These are phyloP conservation scores for Rhizopus delemar DNA, from an alignment of 371 early-diverging fungal species.

Conservation along the genomic window DNA sequence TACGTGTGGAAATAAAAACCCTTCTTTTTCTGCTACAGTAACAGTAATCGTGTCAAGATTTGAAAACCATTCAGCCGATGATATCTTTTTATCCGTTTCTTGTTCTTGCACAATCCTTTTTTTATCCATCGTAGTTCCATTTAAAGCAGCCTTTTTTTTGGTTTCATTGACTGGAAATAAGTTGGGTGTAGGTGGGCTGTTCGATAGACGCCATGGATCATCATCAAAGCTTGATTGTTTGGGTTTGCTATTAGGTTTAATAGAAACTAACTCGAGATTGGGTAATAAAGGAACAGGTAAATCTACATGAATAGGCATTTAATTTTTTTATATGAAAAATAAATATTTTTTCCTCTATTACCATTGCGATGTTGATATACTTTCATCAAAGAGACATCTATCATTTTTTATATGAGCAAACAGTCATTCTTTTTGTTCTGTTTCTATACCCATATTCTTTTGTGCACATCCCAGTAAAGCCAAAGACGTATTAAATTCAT, in stretches of 20 bases:
- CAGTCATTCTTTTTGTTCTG: background rate
- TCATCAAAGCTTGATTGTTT: constrained; percentile 24
- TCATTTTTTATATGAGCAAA: constrained; percentile 1
- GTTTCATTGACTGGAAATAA: constrained; percentile 10
- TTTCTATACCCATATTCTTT: constrained; percentile 69
- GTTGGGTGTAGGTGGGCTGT: constrained; percentile 13
- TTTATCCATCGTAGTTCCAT: background rate
- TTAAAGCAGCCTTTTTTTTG: constrained; percentile 2
- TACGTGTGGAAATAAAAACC: constrained; percentile 51
- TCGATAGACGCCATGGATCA: constrained; percentile 27
- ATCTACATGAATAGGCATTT: constrained; percentile 18
- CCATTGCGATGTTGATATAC: constrained; percentile 33
- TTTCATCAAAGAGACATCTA: constrained; percentile 25
- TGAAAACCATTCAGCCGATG: constrained; percentile 44
- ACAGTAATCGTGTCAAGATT: constrained; percentile 60
- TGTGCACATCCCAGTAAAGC: constrained; percentile 77
- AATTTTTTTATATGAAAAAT: background rate
- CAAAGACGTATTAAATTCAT: constrained; percentile 73
- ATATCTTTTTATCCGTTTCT: constrained; percentile 12
- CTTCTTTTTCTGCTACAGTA: constrained; percentile 70
- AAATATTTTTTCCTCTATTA: constrained; percentile 12
- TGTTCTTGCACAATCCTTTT: background rate
- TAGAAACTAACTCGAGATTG: constrained; percentile 22
- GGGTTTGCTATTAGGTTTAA: constrained; percentile 11
- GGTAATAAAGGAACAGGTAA: constrained; percentile 31